Evolutionary conservation across 495 filamentous ascomycete species (phyloP).

Genomic region (Darksidea phi): DNA sequence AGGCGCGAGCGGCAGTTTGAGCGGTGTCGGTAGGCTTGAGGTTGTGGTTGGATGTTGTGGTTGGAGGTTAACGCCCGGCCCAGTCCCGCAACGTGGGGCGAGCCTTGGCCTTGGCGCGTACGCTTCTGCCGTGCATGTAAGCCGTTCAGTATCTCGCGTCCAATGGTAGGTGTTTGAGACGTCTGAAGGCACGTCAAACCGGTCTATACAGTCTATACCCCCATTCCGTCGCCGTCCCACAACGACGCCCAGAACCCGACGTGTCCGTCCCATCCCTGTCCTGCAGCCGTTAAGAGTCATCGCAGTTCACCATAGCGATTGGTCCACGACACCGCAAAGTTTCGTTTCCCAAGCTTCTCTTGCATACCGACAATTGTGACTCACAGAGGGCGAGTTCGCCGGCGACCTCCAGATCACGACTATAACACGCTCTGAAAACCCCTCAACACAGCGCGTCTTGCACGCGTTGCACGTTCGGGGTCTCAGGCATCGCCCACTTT

Average conservation of each 20-base stretch:
- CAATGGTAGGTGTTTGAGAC: too few species aligned
- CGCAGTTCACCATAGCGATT: constrained; percentile 16
- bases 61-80: constrained; percentile 21
- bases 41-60: constrained; percentile 20
- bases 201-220: not conserved
- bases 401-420: constrained; percentile 14
- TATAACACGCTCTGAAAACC: constrained; percentile 35
- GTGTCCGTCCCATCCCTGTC: too few species aligned
- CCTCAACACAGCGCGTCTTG: constrained; percentile 21
- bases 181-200: not conserved
- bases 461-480: constrained; percentile 22
- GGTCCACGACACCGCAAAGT: constrained; percentile 16
- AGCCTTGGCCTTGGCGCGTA: not conserved
- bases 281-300: constrained; percentile 23
- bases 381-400: constrained; percentile 15
- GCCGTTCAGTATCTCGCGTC: too few species aligned
- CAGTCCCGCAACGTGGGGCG: not conserved
- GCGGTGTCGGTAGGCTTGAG: constrained; percentile 5
- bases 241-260: too few species aligned
- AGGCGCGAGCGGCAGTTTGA: constrained; percentile 24
- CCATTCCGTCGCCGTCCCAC: not conserved
- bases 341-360: constrained; percentile 18
- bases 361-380: constrained; percentile 26
- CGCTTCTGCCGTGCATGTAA: not conserved
- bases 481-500: constrained; percentile 31